phyloP scores from a whole-genome alignment of 202 grass and related monocot species.

The Zizania palustris region DNA sequence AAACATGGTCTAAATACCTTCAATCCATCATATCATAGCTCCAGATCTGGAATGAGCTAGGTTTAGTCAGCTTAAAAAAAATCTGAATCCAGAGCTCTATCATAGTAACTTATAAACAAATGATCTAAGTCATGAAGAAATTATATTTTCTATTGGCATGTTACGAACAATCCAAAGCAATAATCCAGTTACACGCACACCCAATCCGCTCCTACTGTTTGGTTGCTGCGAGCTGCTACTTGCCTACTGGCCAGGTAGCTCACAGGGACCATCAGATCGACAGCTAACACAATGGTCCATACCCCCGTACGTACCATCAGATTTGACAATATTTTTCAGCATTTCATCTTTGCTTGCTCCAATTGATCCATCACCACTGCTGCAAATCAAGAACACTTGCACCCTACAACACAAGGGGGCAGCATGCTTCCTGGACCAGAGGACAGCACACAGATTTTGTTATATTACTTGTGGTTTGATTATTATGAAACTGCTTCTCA shows the following conservation, averaged over 20 bases:
- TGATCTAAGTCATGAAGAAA: no score
- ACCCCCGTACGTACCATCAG: not conserved
- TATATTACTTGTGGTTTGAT: not conserved
- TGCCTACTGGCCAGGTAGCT: not conserved
- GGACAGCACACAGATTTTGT: conserved; percentile 20
- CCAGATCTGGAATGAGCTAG: no score
- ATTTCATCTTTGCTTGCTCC: conserved; percentile 2
- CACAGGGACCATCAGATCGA: conserved; percentile 24
- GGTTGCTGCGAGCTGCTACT: not conserved
- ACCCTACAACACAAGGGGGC: conserved; percentile 48
- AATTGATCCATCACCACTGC: not conserved
- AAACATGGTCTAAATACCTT: no score
- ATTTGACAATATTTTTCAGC: not conserved
- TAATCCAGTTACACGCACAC: no score
- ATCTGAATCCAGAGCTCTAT: no score
- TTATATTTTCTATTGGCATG: no score
- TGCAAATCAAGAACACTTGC: not conserved
- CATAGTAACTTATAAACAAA: no score
- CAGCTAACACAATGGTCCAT: conserved; percentile 23
- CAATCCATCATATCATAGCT: no score
- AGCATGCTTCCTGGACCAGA: conserved; percentile 35
- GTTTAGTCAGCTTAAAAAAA: no score
- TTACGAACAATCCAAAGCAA: no score
- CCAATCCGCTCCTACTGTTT: not conserved
- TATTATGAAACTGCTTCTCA: not conserved